Base-by-base conservation (phyloP, 1,284 basidiomycete species). In the Ustilago esculenta region DNA sequence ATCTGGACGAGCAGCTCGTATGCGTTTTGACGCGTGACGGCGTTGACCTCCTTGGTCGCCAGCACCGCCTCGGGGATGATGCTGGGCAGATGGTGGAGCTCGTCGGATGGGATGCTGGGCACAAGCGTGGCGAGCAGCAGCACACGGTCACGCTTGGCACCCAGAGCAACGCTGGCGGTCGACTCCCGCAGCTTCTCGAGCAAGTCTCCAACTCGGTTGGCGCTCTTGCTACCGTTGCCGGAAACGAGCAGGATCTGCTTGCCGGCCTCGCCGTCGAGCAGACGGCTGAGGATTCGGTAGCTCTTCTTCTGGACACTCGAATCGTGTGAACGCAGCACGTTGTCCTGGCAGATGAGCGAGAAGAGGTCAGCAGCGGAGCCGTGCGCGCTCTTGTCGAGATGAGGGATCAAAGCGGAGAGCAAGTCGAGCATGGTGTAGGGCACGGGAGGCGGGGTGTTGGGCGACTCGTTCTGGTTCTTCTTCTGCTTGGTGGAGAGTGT, bases 31-130 rank as follows among this genome's bases (percentile, higher is more conserved):
- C 96, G 87, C 0, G 93, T 90, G 75, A 92, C 92, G 81, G 95
- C 93, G 32, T 96, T 97, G 8, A 94, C 92, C 82, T 98, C 96
- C 82, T 98, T 99, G 24, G 94, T 98, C 2, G 92, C 94, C n/a
- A 99, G 85, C 4, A 98, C 91, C 14, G 92, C 93, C 84, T 99
- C 96, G 1, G 95, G 92, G 44, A 98, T 90, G 45, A 98, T 85
- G 3, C 90, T 89, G 2, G 93, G 91, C 43, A 99, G 88, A 46
- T 94, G 84, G 77, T 97, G 91, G 59, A 98, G 84, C 25, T 90
- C 86, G 15, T 88, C 87, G 1, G 87, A 82, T 0, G 91, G 90
- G 27, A 98, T 86, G 23, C 84, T 83, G 5, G 88, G 85, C 17
- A 97, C 86, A n/a, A 98, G 85, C 0, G 87, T 85, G 2, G 88